Base-by-base conservation (phyloP, 805 yeast species). In the Candida nonsorbophila region DNA sequence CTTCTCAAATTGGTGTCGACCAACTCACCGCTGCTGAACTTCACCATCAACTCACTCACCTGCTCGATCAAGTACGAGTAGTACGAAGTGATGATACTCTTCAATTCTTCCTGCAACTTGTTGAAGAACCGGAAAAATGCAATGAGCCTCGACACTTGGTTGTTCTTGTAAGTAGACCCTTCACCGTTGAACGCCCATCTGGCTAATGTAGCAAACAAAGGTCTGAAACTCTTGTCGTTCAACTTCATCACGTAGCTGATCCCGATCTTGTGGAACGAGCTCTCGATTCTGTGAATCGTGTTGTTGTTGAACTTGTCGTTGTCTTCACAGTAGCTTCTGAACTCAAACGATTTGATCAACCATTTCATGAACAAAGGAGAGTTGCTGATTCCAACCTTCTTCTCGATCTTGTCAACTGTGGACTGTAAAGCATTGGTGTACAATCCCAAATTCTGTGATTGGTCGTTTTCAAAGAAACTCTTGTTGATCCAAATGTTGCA, bases 171-270 rank as follows among this genome's bases (percentile, higher is more conserved):
- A 4, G 51, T 58, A 8, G 73, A 72, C 24, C 83, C 87, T 53
- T 81, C 94, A 34, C 87, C 94, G 38, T 79, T 83, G 44, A 84
- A 73, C 2, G 96, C 94, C 98, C 98, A 92, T 52, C 87, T 76
- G 8, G 83, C 87, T 44, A 86, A 65, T 15, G 79, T 67, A 5
- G 88, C 90, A 59, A 92, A 92, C 49, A 85, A 64, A 12, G 98
- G 98, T 50, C 97, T 76, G 70, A 92, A 92, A 14, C 79, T 74
- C 61, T 85, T 86, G 53, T 92, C 98, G 52, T 92, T 92, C 58
- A 92, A 72, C 57, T 90, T 88, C 79, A 92, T 71, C 12, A 90
- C 94, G 42, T 77, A 79, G 14, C 66, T 65, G 40, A 90, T 75
- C 13, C 84, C 88, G 50, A 87, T 74, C 21, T 72, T 64, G 44